Evolutionary conservation across 129 eudicot genomes (phyloP), one percentile per base, ranked within the genome.

Genomic region (Logfia minima): DNA sequence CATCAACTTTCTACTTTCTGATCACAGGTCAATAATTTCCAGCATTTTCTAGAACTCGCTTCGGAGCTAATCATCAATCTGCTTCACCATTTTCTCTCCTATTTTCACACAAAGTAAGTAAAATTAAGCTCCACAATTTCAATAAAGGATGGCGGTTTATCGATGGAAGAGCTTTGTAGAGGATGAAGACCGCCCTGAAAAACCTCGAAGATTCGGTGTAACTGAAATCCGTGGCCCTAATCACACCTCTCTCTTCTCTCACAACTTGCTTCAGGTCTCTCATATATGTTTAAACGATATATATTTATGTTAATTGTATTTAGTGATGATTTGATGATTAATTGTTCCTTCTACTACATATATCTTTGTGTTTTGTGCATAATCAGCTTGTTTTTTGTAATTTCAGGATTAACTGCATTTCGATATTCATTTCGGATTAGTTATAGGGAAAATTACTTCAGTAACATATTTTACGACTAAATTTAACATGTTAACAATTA

Each of bases 161-260:
- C 24, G 85, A 60, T 94, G 98, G 98, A 94, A 87, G 85, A 91
- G 90, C 83, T 91, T 94, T 84, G 55, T 71, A 34, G 97, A 83
- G 68, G 87, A 93, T 26, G 91, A 87, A 70, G 98, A 94, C 78
- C 93, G 98, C 9, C 97, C 97, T 3, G 97, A 94, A 73, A 91
- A 91, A 84, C 98, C 98, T 4, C 85, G 98, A 19, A 86, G 84
- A 14, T 89, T 70, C 74, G 98, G 98, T 39, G 90, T 91, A 69
- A 94, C 98, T 59, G 98, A 91, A 84, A 83, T 94, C 67, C 87
- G 97, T 69, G 97, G 90, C 24, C 98, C 98, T 23, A 74, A 81
- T 58, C 89, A 87, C 64, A 66, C 70, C 43, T 85, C 96, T 28
- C 88, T 91, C 74, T 86, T 94, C 77, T 87, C 97, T 68, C 87